These are phyloP conservation scores for Pseudozyma tsukubaensis DNA, from an alignment of 1,284 basidiomycete genomes.

Conservation along the genomic window DNA sequence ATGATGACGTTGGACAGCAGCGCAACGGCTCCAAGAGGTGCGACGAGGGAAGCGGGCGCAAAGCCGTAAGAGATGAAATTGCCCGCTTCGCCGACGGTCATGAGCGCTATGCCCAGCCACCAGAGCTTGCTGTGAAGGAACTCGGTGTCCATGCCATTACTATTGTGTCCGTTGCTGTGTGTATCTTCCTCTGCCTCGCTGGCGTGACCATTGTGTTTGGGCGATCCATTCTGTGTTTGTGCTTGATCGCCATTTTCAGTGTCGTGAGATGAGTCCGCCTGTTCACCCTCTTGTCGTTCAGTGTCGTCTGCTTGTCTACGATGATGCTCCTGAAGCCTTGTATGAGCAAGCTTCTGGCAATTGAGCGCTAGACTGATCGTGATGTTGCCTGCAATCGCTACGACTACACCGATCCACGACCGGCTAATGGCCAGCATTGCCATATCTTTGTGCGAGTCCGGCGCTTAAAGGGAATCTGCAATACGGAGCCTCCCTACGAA, in stretches of 20 bases:
- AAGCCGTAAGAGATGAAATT: slow-evolving; percentile 86
- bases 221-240: neutral
- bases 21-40: slow-evolving; percentile 85
- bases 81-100: slow-evolving; percentile 89
- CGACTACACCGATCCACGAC: slow-evolving; percentile 78
- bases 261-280: neutral
- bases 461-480: no score
- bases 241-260: neutral
- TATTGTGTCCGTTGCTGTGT: slow-evolving; percentile 1
- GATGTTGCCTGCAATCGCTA: slow-evolving; percentile 85
- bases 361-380: slow-evolving; percentile 86
- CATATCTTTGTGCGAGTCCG: neutral
- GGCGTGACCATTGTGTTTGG: slow-evolving; percentile 4
- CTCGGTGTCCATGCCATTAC: slow-evolving; percentile 41
- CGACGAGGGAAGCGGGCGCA: slow-evolving; percentile 92
- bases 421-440: slow-evolving; percentile 25
- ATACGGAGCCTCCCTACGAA: no score
- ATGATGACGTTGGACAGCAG: slow-evolving; percentile 94
- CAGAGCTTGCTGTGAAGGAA: slow-evolving; percentile 76
- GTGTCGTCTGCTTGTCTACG: slow-evolving; percentile 34
- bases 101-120: slow-evolving; percentile 89
- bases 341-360: slow-evolving; percentile 87
- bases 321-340: slow-evolving; percentile 72
- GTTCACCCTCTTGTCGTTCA: slow-evolving; percentile 24
- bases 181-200: neutral